These are phyloP conservation scores for Trichoderma cornu-damae DNA, from an alignment of 2,329 filamentous ascomycete genomes.

Conservation along the genomic window DNA sequence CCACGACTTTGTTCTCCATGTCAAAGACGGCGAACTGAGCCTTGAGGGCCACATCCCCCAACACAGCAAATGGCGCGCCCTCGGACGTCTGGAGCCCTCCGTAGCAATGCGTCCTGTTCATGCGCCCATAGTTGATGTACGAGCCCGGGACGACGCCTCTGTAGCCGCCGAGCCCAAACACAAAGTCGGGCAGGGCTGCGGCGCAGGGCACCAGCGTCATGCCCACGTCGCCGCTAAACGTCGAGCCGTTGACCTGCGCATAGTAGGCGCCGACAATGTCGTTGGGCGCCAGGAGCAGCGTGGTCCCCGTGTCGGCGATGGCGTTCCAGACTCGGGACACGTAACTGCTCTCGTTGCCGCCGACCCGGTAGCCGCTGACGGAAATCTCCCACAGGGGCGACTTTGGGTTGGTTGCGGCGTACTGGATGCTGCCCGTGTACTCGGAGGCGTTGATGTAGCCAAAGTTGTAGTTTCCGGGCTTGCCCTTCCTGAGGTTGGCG, in stretches of 20 bases:
- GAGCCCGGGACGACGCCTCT: conserved; percentile 33
- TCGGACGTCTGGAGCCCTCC: conserved; percentile 37
- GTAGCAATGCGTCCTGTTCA: conserved; percentile 31
- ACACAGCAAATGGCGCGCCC: conserved; percentile 35
- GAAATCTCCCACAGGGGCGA: conserved; percentile 60
- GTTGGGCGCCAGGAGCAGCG: conserved; percentile 55
- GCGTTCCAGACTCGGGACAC: conserved; percentile 37
- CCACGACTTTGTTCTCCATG: conserved; percentile 29
- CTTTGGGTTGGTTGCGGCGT: conserved; percentile 45
- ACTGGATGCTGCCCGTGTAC: conserved; percentile 54
- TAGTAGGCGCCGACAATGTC: conserved; percentile 56
- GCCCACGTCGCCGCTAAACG: conserved; percentile 41
- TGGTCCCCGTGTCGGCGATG: conserved; percentile 68
- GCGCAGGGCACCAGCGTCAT: conserved; percentile 57
- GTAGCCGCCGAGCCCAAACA: conserved; percentile 33
- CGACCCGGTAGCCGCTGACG: conserved; percentile 51
- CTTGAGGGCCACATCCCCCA: conserved; percentile 41
- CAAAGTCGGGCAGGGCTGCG: conserved; percentile 42
- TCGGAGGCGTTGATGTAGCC: conserved; percentile 50
- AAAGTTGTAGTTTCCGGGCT: conserved; percentile 38
- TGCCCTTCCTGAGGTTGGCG: conserved; percentile 31
- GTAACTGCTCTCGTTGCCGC: conserved; percentile 24
- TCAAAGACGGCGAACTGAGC: conserved; percentile 43
- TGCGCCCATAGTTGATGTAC: conserved; percentile 36
- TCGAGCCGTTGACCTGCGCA: conserved; percentile 47